Percentiles rank a stretch among this genome's conserved stretches.
These are phyloP conservation scores for Cladosporium sphaerospermum DNA, from an alignment of 2,329 filamentous ascomycete genomes.

Conservation along the genomic window DNA sequence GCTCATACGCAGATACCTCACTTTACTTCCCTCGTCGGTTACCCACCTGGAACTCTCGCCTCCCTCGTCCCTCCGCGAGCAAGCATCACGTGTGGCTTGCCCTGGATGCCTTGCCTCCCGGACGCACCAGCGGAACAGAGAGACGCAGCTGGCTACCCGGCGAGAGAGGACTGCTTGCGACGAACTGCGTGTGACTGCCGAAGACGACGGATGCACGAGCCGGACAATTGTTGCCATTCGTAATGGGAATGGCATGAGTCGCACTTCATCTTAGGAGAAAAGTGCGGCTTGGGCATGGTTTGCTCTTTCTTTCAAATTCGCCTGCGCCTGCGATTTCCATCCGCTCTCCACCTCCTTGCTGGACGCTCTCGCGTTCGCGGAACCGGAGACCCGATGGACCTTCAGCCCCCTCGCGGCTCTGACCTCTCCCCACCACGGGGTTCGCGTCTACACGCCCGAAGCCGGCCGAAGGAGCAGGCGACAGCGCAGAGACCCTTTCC, in stretches of 20 bases:
- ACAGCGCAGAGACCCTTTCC: slow-evolving; percentile 15
- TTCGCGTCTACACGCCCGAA: slow-evolving; percentile 18
- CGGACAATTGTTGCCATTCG: slow-evolving; percentile 31
- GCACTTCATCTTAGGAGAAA: slow-evolving; percentile 28
- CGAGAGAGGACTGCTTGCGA: slow-evolving; percentile 13
- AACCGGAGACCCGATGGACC: slow-evolving; percentile 11
- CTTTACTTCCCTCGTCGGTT: slow-evolving; percentile 25
- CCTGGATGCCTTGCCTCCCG: slow-evolving; percentile 23
- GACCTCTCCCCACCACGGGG: slow-evolving; percentile 17
- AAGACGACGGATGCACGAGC: slow-evolving; percentile 18
- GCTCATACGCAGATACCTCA: slow-evolving; percentile 31
- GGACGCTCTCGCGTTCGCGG: slow-evolving; percentile 10
- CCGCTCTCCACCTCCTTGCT: slow-evolving; percentile 12
- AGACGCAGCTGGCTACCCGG: slow-evolving; percentile 30
- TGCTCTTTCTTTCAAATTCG: slow-evolving; percentile 14
- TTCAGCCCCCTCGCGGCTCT: slow-evolving; percentile 20
- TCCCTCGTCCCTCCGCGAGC: slow-evolving; percentile 6
- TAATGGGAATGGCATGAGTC: slow-evolving; percentile 27
- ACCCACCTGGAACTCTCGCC: slow-evolving; percentile 31
- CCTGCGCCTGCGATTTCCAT: slow-evolving; percentile 11
- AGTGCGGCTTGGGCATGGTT: slow-evolving; percentile 29
- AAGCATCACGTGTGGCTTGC: slow-evolving; percentile 28
- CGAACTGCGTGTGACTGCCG: slow-evolving; percentile 22
- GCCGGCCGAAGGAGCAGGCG: slow-evolving; percentile 19
- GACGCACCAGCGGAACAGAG: slow-evolving; percentile 35